Evolutionary conservation across 352 stramenopile genomes (phyloP), one percentile per base, ranked within the genome.

Genomic region (Phytopythium montanum): DNA sequence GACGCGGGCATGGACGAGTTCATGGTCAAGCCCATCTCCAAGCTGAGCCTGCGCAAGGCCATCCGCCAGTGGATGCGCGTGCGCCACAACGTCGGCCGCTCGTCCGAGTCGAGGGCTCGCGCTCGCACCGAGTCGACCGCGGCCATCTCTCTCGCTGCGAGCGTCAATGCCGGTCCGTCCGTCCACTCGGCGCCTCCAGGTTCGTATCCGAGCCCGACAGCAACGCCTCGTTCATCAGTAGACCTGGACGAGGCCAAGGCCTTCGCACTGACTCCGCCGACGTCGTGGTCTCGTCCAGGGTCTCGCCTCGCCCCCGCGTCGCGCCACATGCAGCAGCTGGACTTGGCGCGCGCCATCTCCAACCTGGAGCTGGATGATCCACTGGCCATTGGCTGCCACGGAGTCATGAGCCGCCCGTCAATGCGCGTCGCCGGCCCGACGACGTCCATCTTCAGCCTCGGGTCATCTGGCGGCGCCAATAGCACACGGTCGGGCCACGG

Each of bases 341-440:
- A 92, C 69, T 71, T 92, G 19, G 78, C 81, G 16, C 76, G 76
- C 21, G 83, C 83, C 1, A 90, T 92, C 33, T 90, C 83, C 0
- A 90, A 90, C 60, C 59, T 92, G 60, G 83, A 92, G 59, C 50
- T 92, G 14, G 83, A 92, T 57, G 80, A 92, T 28, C 83, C 83
- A 4, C 85, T 89, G 64, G 79, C 81, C 16, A 87, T 89, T 16
- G 67, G 75, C 48, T 81, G 73, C 6, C 70, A 88, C 49, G 60
- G 80, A 48, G 78, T 54, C 9, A 28, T 13, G 72, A 74, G 53
- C 59, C 69, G 50, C 7, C 10, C 50, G 8, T 56, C 50, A 5
- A 60, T 77, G 19, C 70, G 70, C 36, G 85, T 75, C 1, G 76
- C 76, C 23, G 45, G 74, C 19, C 76, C 81, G 26, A 79, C 69